Conservation (phyloP, 805 yeast genomes). For the Kurtzmaniella fragi region DNA sequence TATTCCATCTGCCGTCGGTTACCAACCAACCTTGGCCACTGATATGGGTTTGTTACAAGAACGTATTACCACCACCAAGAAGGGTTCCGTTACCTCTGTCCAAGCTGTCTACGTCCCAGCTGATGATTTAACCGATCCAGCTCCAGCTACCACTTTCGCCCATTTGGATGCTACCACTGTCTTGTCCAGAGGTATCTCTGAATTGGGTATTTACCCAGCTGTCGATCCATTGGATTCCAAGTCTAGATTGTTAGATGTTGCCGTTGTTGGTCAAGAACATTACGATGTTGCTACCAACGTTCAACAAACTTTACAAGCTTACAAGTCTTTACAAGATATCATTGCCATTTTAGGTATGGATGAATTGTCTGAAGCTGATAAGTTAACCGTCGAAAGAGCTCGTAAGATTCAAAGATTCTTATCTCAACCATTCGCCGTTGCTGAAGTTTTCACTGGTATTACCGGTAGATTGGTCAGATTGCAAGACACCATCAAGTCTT, state of each 20-base stretch:
- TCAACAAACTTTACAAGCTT: constrained; percentile 98
- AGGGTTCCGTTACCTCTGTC: constrained; percentile 99
- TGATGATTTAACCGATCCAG: constrained; percentile 99
- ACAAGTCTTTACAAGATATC: constrained; percentile 99
- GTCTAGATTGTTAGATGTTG: constrained; percentile 95
- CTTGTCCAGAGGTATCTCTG: constrained; percentile 99
- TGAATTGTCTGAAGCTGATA: constrained; percentile 97
- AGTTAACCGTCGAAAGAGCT: constrained; percentile 99
- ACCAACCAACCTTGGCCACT: constrained; percentile 99
- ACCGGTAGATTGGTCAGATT: constrained; percentile 96
- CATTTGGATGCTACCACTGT: constrained; percentile 99
- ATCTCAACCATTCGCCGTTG: constrained; percentile 99
- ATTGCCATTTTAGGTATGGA: constrained; percentile 99
- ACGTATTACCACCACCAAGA: constrained; percentile 98
- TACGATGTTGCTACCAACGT: constrained; percentile 91
- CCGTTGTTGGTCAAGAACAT: constrained; percentile 99
- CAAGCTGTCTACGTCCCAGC: constrained; percentile 99
- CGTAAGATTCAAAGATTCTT: constrained; percentile 99
- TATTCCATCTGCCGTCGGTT: constrained; percentile 99
- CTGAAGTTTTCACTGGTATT: constrained; percentile 99
- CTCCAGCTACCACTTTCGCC: constrained; percentile 99
- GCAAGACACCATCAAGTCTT: constrained; percentile 89
- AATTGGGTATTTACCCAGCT: constrained; percentile 99
- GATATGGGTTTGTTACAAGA: constrained; percentile 99
- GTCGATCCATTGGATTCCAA: constrained; percentile 99